Evolutionary conservation across 768 basidiomycete species (phyloP).

Genomic region (Gymnopilus junonius): DNA sequence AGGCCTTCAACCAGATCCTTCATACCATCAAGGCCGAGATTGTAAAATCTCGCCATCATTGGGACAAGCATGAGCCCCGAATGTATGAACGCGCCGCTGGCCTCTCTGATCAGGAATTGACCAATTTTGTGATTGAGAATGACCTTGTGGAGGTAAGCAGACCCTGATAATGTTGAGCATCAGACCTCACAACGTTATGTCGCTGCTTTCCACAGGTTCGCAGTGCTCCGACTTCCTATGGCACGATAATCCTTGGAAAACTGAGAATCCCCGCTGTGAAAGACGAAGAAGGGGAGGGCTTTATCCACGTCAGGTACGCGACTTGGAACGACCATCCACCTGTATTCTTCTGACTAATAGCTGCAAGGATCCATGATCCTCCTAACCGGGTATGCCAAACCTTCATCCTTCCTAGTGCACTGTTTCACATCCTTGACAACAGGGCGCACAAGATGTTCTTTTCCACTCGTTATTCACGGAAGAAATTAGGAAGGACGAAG

Average conservation of each 20-base stretch:
- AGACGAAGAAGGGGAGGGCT: slow-evolving; percentile 67
- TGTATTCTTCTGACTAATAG: neutral
- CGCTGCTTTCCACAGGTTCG: slow-evolving; percentile 38
- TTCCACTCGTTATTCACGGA: slow-evolving; percentile 78
- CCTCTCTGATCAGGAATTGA: slow-evolving; percentile 57
- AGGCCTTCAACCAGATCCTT: slow-evolving; percentile 64
- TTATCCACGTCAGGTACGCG: slow-evolving; percentile 69
- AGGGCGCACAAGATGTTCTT: slow-evolving; percentile 68
- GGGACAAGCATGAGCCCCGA: slow-evolving; percentile 73
- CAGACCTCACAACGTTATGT: slow-evolving; percentile 11
- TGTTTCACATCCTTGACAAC: slow-evolving; percentile 4
- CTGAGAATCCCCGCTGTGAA: slow-evolving; percentile 69
- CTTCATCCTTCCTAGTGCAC: neutral
- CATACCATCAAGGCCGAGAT: slow-evolving; percentile 67
- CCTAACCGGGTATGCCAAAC: slow-evolving; percentile 60
- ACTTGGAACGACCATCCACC: slow-evolving; percentile 6
- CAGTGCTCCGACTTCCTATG: slow-evolving; percentile 64
- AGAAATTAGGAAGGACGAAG: slow-evolving; percentile 51
- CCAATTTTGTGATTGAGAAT: slow-evolving; percentile 50
- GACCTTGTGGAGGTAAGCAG: slow-evolving; percentile 44
- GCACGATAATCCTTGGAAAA: slow-evolving; percentile 77
- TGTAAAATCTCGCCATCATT: slow-evolving; percentile 64
- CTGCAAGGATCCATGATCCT: slow-evolving; percentile 71
- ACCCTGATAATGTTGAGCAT: neutral
- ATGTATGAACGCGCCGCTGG: slow-evolving; percentile 69